Evolutionary conservation across 148 eudicot genomes (phyloP), one percentile per base, ranked within the genome.

Genomic region (Pharnaceum exiguum): DNA sequence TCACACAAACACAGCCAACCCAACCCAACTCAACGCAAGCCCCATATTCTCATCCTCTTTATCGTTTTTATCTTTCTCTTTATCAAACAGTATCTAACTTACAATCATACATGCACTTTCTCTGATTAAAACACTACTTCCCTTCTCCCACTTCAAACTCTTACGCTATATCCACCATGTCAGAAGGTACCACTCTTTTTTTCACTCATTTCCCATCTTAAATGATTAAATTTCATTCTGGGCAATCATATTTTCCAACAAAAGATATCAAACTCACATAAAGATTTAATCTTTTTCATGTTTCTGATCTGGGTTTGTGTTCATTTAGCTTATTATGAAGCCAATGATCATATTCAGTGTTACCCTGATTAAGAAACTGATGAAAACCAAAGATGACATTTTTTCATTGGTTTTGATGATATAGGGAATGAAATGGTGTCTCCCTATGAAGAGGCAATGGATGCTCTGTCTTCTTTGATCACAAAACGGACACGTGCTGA

Each of bases 401-500:
- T 25, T 13, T 31, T 32, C 16, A 10, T 18, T 43, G 24, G 10
- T 47, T 50, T 38, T 22, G 24, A 39, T 30, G 63, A 78, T 75
- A 74, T 72, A 60, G 66, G 54, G 13, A 45, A 71, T 63, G 89
- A 72, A 70, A 51, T 63, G 3, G 59, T 28, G 46, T 74, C 85
- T 10, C 65, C 72, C 1, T 90, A 80, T 40, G 97, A 91, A 3
- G 93, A 87, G 67, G 93, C 97, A 32, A 80, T 84, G 94, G 69
- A 54, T 60, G 87, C 87, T 9, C 71, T 91, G 51, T 84, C 97
- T 0, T 87, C 96, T 32, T 73, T 91, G 67, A 91, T 91, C 30
- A 84, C 93, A 0, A 81, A 84, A 22, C 87, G 89, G 10, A 85
- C 71, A 62, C 96, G 97, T 13, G 89, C 87, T 30, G 87, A 87